These are phyloP conservation scores for Fragaria vesca DNA, from an alignment of 306 rosid species.

Conservation along the genomic window DNA sequence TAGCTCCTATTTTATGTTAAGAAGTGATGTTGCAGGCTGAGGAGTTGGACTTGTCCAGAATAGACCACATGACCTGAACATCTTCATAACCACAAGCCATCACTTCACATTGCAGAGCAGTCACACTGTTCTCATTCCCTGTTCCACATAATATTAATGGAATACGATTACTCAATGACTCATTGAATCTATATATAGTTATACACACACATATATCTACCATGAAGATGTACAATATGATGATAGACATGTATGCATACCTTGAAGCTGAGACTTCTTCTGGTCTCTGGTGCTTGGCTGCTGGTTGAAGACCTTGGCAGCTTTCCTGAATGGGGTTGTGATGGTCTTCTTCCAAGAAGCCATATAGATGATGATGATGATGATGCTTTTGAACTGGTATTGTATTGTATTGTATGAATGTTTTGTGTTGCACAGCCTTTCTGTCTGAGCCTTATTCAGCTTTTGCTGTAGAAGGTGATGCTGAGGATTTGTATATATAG, in stretches of 20 bases:
- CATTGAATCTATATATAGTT: not conserved
- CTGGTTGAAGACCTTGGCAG: constrained; percentile 73
- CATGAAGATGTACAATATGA: not conserved
- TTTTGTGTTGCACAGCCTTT: constrained; percentile 3
- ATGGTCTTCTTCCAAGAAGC: constrained; percentile 96
- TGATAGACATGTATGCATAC: constrained; percentile 24
- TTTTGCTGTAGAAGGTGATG: constrained; percentile 13
- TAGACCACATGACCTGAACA: constrained; percentile 98
- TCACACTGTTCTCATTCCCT: constrained; percentile 60
- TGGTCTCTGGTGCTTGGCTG: constrained; percentile 48
- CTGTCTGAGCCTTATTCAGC: constrained; percentile 7
- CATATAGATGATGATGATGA: constrained; percentile 29
- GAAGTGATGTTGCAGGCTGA: constrained; percentile 50
- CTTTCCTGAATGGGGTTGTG: constrained; percentile 79
- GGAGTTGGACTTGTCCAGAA: constrained; percentile 84
- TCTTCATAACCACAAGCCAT: constrained; percentile 96
- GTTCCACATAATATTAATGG: constrained; percentile 12
- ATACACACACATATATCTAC: not conserved
- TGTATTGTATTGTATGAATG: not conserved
- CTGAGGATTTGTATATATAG: not conserved
- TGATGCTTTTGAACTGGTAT: not conserved
- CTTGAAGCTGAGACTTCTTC: constrained; percentile 62
- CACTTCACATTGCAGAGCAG: constrained; percentile 88
- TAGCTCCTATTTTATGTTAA: constrained; percentile 22
- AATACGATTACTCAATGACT: not conserved